Evolutionary conservation across 139 green algal species (phyloP).

Genomic region (Diplosphaera chodatii): DNA sequence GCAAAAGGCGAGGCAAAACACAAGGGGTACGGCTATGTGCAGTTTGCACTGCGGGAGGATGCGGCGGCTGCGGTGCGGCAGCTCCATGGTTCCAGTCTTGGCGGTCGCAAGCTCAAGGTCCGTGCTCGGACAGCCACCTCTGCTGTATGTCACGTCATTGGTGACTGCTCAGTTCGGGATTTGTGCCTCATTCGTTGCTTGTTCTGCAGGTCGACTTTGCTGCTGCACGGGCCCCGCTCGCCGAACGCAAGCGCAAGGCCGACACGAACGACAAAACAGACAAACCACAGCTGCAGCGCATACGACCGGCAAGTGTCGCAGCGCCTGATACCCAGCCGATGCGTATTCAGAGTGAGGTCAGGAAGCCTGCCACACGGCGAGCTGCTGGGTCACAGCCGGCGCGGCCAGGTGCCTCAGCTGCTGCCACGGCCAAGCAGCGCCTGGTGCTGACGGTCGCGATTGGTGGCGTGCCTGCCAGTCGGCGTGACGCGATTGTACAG

Average conservation of each 20-base stretch:
- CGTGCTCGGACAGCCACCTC: too few species aligned
- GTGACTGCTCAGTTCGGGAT: too few species aligned
- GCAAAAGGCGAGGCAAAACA: constrained; percentile 43
- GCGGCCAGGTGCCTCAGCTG: not conserved
- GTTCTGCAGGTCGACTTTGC: constrained; percentile 76
- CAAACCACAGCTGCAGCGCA: constrained; percentile 1
- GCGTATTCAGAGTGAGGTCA: constrained; percentile 6
- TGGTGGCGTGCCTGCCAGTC: constrained; percentile 42
- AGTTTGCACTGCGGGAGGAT: constrained; percentile 79
- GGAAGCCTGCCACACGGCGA: not conserved
- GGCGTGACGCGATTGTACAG: constrained; percentile 19
- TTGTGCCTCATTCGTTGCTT: too few species aligned
- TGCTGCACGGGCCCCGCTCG: constrained; percentile 51
- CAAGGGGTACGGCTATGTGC: constrained; percentile 78
- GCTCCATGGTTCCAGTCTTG: constrained; percentile 52
- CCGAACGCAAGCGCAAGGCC: constrained; percentile 52
- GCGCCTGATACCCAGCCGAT: not conserved
- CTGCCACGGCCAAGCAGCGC: constrained; percentile 51
- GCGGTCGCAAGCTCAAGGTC: constrained; percentile 69
- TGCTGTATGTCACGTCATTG: too few species aligned
- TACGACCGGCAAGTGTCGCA: not conserved
- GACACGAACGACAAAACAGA: not conserved
- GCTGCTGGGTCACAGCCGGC: not conserved
- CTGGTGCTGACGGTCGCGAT: constrained; percentile 70
- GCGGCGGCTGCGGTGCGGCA: constrained; percentile 62